Evolutionary conservation across 208 protist genomes (phyloP), one percentile per base, ranked within the genome.

Genomic region (Entamoeba invadens): DNA sequence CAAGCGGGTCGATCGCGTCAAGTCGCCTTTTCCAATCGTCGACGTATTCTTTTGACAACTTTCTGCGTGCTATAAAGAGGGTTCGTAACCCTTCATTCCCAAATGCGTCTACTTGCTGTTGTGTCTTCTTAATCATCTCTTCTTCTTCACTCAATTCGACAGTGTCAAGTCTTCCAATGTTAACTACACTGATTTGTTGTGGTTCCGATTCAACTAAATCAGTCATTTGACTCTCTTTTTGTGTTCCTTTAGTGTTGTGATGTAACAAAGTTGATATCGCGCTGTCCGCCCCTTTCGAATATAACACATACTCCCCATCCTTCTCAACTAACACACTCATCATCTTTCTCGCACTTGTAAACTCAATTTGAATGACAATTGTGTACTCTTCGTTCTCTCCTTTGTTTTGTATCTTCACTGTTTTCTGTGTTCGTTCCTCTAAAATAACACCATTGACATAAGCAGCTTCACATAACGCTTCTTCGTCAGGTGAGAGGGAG

Each of bases 401-500:
- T 44, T 45, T 3, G 25, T 3, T 8, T 10, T 87, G 31, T 35
- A 87, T 35, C 8, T 18, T 35, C 3, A 94, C 51, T 44, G 44
- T 42, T 31, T 94, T 87, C 25, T 87, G 44, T 1, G 25, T 45
- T 35, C 46, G 91, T 94, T 92, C 45, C 47, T 45, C 0, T 45
- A 95, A 45, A 47, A 87, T 16, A 77, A 94, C 46, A 31, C 94
- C 94, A 42, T 45, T 50, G 1, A 77, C n/a, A 21, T 91, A 51
- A 42, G 94, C 92, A 35, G 94, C 94, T 46, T 45, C n/a, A 31
- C 95, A 77, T 42, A 95, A 45, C 31, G 94, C 94, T 10, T 91
- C 46, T 94, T 95, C 94, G 91, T 95, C 94, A 38, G 94, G 94
- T 57, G 94, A 95, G 18, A 72, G 21, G 31, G 94, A 94, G 10